These are phyloP conservation scores for Apiotrichum akiyoshidainum DNA, from an alignment of 1,284 basidiomycete genomes.

Conservation along the genomic window DNA sequence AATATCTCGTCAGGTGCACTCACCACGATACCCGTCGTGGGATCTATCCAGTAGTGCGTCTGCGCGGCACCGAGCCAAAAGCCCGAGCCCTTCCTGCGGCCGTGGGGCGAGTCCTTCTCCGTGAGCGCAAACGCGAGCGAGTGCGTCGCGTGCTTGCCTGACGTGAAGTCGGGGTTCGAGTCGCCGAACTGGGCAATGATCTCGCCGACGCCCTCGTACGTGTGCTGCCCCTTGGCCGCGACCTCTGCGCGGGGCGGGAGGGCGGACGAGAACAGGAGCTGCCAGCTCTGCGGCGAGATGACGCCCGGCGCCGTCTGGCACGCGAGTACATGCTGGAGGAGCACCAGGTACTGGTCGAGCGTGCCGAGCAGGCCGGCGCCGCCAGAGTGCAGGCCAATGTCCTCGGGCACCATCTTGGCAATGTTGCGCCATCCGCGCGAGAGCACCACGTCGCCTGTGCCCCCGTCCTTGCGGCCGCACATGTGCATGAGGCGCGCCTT, in stretches of 20 bases:
- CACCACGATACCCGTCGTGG: slow-evolving; percentile 18
- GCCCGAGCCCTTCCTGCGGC: slow-evolving; percentile 20
- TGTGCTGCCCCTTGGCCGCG: not conserved
- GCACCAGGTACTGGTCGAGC: slow-evolving; percentile 30
- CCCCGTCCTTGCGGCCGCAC: slow-evolving; percentile 16
- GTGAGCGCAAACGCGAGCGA: slow-evolving; percentile 10
- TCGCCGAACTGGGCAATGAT: slow-evolving; percentile 8
- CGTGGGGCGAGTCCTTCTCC: slow-evolving; percentile 6
- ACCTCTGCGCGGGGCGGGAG: slow-evolving; percentile 14
- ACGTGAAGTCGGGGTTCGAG: slow-evolving; percentile 6
- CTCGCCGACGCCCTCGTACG: slow-evolving; percentile 12
- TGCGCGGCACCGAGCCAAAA: slow-evolving; percentile 27
- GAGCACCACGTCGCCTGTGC: slow-evolving; percentile 14
- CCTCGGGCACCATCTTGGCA: slow-evolving; percentile 10
- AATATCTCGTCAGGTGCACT: not conserved
- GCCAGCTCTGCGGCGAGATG: slow-evolving; percentile 23
- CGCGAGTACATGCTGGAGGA: slow-evolving; percentile 32
- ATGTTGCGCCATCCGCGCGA: slow-evolving; percentile 31
- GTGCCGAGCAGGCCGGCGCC: slow-evolving; percentile 41
- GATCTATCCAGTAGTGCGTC: slow-evolving; percentile 29
- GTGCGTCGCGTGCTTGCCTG: slow-evolving; percentile 12
- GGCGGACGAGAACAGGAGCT: slow-evolving; percentile 26
- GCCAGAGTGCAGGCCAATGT: slow-evolving; percentile 25
- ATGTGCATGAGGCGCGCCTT: slow-evolving; percentile 14
- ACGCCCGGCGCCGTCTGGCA: slow-evolving; percentile 16